Base-by-base conservation (phyloP, 805 yeast species). In the Priceomyces medius region DNA sequence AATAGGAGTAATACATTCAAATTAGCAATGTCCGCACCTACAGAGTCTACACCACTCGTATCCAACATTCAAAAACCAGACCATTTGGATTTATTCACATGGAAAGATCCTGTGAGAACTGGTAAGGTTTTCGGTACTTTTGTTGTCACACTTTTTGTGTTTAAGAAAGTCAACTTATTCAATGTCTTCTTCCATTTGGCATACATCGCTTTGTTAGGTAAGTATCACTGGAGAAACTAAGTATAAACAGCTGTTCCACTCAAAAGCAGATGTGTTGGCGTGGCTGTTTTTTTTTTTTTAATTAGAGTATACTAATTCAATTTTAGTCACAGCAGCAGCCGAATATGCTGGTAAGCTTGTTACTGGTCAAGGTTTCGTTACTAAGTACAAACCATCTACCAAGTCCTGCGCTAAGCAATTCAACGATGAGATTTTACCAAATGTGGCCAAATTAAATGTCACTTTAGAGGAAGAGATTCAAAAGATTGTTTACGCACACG, bases 311-410 rank as follows among this genome's bases (percentile, higher is more conserved):
- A 56, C 63, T 57, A 59, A 58, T 61, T 32, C 26, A 39, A 14
- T 31, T 42, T 23, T 73, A 47, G 68, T 76, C 20, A 76, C 91
- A 37, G 93, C 89, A 39, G 72, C 77, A 42, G 85, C 83, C 42
- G 97, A 90, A 71, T 85, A 82, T 58, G 72, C 74, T 43, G 85
- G 95, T 47, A 84, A 84, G 58, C 54, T 80, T 32, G 65, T 84
- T 50, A 75, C 86, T 37, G 96, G 96, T 50, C 71, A 74, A 57
- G 97, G 97, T 14, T 74, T 90, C 48, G 83, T 91, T 46, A 77
- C 89, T 46, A 79, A 81, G 54, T 81, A 85, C 73, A 82, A 77
- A 61, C 88, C 93, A 41, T 68, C 77, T n/a, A 58, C 64, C 35
- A 55, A 58, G 43, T 53, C 71, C 4, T 56, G 53, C 43, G 66